Conservation (phyloP, 169 alveolate genomes). For the Plasmodium relictum region DNA sequence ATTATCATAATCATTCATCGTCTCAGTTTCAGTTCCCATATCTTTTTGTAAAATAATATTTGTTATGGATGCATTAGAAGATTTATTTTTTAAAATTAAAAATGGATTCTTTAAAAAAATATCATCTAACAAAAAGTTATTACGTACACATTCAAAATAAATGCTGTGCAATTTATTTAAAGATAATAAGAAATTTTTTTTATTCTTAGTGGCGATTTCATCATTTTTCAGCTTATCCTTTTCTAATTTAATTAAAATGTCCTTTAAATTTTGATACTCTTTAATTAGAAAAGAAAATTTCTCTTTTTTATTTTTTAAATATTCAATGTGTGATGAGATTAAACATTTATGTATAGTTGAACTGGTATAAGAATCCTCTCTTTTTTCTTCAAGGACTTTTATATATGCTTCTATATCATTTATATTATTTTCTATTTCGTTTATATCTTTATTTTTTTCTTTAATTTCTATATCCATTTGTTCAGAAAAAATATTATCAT, state of each 20-base stretch:
- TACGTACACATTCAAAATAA: slow-evolving; percentile 25
- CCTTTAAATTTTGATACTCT: slow-evolving; percentile 45
- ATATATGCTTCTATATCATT: slow-evolving; percentile 32
- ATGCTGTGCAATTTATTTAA: slow-evolving; percentile 42
- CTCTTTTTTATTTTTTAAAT: slow-evolving; percentile 32
- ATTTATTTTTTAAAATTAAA: slow-evolving; percentile 29
- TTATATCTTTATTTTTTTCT: slow-evolving; percentile 49
- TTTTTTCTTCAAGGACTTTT: slow-evolving; percentile 22
- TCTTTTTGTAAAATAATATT: slow-evolving; percentile 12
- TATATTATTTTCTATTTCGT: slow-evolving; percentile 19
- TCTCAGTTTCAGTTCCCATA: not conserved
- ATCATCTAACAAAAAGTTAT: not conserved
- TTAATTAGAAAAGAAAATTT: slow-evolving; percentile 7
- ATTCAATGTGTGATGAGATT: slow-evolving; percentile 29
- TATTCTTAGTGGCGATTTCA: slow-evolving; percentile 34
- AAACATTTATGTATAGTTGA: slow-evolving; percentile 22
- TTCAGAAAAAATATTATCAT: slow-evolving; percentile 59
- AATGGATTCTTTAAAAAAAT: slow-evolving; percentile 37
- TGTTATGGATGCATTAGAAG: slow-evolving; percentile 5
- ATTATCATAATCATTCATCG: not conserved
- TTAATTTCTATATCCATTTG: slow-evolving; percentile 62
- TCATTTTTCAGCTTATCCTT: slow-evolving; percentile 62
- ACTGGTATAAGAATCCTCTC: not conserved
- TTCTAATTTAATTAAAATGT: slow-evolving; percentile 43
- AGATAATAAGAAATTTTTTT: slow-evolving; percentile 32